Evolutionary conservation across 768 basidiomycete species (phyloP), one percentile per base, ranked within the genome.

Genomic region (Obba rivulosa): DNA sequence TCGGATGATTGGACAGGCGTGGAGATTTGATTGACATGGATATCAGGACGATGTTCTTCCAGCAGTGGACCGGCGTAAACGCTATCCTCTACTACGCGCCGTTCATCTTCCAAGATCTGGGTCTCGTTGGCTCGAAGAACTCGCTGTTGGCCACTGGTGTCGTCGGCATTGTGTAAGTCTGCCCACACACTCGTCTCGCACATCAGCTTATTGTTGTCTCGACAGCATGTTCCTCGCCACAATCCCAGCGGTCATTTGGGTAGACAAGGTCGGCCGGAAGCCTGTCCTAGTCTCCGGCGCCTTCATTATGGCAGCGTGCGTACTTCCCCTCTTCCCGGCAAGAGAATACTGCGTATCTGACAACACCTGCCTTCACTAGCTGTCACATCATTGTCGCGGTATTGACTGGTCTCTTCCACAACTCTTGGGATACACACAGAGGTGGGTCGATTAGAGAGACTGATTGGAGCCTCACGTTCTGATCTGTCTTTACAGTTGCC

Each of bases 51-150:
- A 91, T 83, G 85, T 84, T 82, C 69, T 88, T 85, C 72, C 87
- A 88, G 61, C 86, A 88, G 65, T 88, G 85, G 85, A 87, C 85
- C 24, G 87, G 86, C 52, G 74, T 86, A 57, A 86, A 87, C 55
- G 83, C 79, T 5, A 83, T 87, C 54, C 66, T 88, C 43, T 88
- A 87, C 69, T 88, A 87, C 56, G 85, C 86, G 0, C 87, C 83
- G 2, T 73, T 67, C 35, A 88, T 90, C 50, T 90, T 89, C 70
- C 41, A 69, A 37, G 55, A 61, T 14, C 74, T 90, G 34, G 78
- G 83, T 41, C 66, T 87, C 28, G 72, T 70, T 2, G 83, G 84
- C 2, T 83, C 78, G 52, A 72, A 83, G 1, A 76, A 73, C 34
- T 76, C 75, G 2, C 68, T 80, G 0, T 68, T 81, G 24, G 79